phyloP scores from a whole-genome alignment of 2,329 filamentous ascomycete genomes.

The Coccinonectria pachysandricola region DNA sequence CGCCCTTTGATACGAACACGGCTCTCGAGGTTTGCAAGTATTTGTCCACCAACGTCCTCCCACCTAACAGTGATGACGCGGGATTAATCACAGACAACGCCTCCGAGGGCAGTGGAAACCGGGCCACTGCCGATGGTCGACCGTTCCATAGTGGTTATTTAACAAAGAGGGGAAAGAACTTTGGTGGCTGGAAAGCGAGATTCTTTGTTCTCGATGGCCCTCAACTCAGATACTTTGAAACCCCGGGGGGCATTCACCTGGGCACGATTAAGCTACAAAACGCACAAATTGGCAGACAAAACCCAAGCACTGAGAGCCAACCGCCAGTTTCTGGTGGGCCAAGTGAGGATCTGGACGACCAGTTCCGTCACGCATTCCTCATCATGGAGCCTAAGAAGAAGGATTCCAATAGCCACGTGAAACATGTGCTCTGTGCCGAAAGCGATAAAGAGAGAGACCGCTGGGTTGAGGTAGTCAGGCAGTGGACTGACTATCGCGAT shows the following conservation, averaged over 20 bases:
- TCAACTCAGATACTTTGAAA: conserved; percentile 80
- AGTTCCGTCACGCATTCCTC: conserved; percentile 93
- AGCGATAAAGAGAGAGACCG: conserved; percentile 85
- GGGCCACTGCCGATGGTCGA: conserved; percentile 50
- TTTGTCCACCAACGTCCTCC: conserved; percentile 58
- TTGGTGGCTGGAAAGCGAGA: conserved; percentile 92
- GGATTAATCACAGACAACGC: conserved; percentile 15
- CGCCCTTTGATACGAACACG: conserved; percentile 64
- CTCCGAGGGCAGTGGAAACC: conserved; percentile 21
- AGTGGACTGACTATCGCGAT: conserved; percentile 73
- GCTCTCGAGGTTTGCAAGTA: conserved; percentile 81
- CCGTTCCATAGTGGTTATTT: conserved; percentile 79
- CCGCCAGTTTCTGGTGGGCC: conserved; percentile 45
- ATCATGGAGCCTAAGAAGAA: conserved; percentile 95
- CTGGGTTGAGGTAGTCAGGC: conserved; percentile 84
- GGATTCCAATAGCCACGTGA: conserved; percentile 76
- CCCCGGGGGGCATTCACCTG: conserved; percentile 78
- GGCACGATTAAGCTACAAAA: conserved; percentile 87
- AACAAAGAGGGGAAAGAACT: conserved; percentile 96
- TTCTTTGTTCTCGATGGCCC: conserved; percentile 53
- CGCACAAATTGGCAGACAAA: conserved; percentile 91
- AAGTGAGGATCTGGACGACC: conserved; percentile 75
- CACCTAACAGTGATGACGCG: conserved; percentile 50
- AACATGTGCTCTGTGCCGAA: conserved; percentile 91
- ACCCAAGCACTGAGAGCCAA: conserved; percentile 37